These are phyloP conservation scores for Lipomyces mesembrius DNA, from an alignment of 805 yeast species.

Conservation along the genomic window DNA sequence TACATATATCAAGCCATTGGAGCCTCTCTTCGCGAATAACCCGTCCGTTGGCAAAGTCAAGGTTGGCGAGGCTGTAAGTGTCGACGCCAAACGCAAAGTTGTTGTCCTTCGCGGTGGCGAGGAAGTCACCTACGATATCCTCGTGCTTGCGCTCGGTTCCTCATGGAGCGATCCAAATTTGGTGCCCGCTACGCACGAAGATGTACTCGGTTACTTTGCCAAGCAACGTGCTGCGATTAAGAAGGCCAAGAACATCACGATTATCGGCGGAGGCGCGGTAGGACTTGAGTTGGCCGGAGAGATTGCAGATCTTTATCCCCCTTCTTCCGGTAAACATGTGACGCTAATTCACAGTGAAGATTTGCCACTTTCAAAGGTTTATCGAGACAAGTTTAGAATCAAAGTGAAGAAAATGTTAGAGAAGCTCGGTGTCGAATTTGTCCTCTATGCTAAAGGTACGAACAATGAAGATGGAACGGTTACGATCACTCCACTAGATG, in stretches of 20 bases:
- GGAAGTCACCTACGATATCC: slow-evolving; percentile 16
- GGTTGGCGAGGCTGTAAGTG: slow-evolving; percentile 16
- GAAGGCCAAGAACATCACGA: slow-evolving; percentile 48
- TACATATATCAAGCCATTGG: slow-evolving; percentile 17
- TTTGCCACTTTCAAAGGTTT: slow-evolving; percentile 26
- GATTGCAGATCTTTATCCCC: slow-evolving; percentile 48
- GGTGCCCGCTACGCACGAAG: slow-evolving; percentile 10
- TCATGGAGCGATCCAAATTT: slow-evolving; percentile 15
- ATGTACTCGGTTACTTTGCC: slow-evolving; percentile 14
- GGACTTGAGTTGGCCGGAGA: slow-evolving; percentile 60
- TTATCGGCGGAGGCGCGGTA: slow-evolving; percentile 59
- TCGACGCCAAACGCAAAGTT: slow-evolving; percentile 12
- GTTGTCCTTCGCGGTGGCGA: slow-evolving; percentile 27
- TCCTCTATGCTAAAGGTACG: slow-evolving; percentile 25
- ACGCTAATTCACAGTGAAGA: slow-evolving; percentile 38
- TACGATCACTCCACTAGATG: slow-evolving; percentile 11
- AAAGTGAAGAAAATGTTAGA: slow-evolving; percentile 29
- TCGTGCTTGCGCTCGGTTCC: slow-evolving; percentile 31
- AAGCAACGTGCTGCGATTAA: slow-evolving; percentile 42
- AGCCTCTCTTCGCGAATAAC: slow-evolving; percentile 16
- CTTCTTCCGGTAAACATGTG: slow-evolving; percentile 45
- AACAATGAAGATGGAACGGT: slow-evolving; percentile 25
- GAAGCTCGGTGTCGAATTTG: slow-evolving; percentile 36
- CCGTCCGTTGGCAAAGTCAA: slow-evolving; percentile 21
- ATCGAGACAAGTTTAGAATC: slow-evolving; percentile 24